Evolutionary conservation across 2,329 filamentous ascomycete species (phyloP).

Genomic region (Pyrenochaeta sp.): DNA sequence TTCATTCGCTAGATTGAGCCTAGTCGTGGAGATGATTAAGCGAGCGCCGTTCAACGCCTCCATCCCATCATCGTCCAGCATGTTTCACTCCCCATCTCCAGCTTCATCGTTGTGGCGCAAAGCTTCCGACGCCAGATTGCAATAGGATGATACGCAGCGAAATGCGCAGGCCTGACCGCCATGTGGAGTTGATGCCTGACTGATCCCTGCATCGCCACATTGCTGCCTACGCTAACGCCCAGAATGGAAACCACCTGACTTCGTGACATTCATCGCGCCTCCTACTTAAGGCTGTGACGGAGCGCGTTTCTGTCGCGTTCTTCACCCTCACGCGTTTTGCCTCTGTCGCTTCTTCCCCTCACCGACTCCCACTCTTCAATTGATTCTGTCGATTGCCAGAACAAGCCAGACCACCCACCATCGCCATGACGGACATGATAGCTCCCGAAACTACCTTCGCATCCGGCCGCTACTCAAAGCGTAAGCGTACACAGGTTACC

Average conservation of each 20-base stretch:
- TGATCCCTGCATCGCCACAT: slow-evolving; percentile 28
- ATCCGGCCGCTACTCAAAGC: slow-evolving; percentile 39
- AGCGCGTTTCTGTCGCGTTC: slow-evolving; percentile 35
- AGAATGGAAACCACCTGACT: slow-evolving; percentile 21
- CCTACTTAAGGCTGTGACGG: slow-evolving; percentile 26
- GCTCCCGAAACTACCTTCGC: slow-evolving; percentile 17
- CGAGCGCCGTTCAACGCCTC: neutral
- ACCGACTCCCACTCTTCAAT: neutral
- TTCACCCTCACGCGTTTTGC: slow-evolving; percentile 16
- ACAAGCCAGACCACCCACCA: neutral
- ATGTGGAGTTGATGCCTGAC: slow-evolving; percentile 38
- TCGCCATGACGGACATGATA: slow-evolving; percentile 24
- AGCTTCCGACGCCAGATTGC: too few relatives aligned
- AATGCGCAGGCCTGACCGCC: slow-evolving; percentile 9
- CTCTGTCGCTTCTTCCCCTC: neutral
- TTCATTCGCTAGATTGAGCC: slow-evolving; percentile 18
- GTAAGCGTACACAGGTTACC: slow-evolving; percentile 42
- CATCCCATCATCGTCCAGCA: neutral
- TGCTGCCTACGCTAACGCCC: slow-evolving; percentile 43
- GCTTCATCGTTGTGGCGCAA: neutral
- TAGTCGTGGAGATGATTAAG: slow-evolving; percentile 28
- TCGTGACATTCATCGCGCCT: slow-evolving; percentile 8
- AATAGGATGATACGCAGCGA: too few relatives aligned
- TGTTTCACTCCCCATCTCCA: neutral
- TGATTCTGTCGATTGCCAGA: neutral